Conservation (phyloP, 768 basidiomycete genomes). For the Russula olivacea region DNA sequence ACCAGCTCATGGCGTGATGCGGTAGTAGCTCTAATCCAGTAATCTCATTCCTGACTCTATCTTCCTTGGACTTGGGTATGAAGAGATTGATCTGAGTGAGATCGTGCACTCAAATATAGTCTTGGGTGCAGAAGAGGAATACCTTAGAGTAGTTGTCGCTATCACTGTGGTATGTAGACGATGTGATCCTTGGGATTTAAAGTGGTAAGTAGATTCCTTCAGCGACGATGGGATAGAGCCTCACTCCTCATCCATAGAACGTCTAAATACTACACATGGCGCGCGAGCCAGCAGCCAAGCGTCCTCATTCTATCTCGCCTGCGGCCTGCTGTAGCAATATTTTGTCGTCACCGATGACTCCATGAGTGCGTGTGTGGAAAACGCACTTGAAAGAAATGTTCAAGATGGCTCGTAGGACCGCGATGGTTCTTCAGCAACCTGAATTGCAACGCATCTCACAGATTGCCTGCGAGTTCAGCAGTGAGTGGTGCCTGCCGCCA, state of each 20-base stretch:
- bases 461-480: constrained; percentile 4
- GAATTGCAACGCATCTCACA: constrained; percentile 8
- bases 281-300: constrained; percentile 7
- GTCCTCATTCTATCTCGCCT: constrained; percentile 12
- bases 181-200: constrained; percentile 4
- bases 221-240: constrained; percentile 7
- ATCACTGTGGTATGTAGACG: neutral
- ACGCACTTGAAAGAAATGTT: neutral
- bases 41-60: too few species aligned
- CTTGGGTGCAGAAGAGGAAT: too few species aligned
- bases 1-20: constrained; percentile 14
- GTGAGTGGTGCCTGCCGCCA: neutral
- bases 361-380: neutral
- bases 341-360: neutral
- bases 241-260: constrained; percentile 4
- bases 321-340: neutral
- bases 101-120: neutral
- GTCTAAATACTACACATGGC: constrained; percentile 3
- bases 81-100: constrained; percentile 7
- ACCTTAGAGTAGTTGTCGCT: neutral
- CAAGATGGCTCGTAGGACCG: neutral
- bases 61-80: neutral
- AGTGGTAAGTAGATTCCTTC: constrained; percentile 4
- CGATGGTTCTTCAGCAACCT: constrained; percentile 1
- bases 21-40: neutral